These are phyloP conservation scores for Annona cherimola DNA, from an alignment of 164 flowering plant species.

Conservation along the genomic window DNA sequence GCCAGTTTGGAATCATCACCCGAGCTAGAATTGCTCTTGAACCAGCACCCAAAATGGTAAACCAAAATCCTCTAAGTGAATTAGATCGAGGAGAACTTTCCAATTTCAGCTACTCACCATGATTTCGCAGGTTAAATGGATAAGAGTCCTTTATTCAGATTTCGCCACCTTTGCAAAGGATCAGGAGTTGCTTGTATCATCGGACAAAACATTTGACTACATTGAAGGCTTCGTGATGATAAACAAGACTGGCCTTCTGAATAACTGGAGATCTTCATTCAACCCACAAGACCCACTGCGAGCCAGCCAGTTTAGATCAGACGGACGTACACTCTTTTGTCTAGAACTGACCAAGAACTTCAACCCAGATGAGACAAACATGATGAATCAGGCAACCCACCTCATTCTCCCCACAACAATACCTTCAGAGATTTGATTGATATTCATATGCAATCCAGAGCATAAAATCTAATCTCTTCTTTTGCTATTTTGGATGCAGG, in stretches of 20 bases:
- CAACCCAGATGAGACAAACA: constrained; percentile 38
- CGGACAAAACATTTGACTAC: constrained; percentile 59
- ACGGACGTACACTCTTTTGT: constrained; percentile 70
- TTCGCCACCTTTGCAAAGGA: constrained; percentile 62
- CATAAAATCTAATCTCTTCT: constrained; percentile 3
- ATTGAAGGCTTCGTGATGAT: constrained; percentile 84
- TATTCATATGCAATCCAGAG: neutral
- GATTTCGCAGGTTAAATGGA: constrained; percentile 78
- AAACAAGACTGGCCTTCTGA: constrained; percentile 73
- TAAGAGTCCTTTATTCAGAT: constrained; percentile 69
- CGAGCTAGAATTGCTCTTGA: constrained; percentile 73
- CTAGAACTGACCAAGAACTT: constrained; percentile 76
- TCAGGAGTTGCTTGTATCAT: constrained; percentile 73
- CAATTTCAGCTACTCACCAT: neutral
- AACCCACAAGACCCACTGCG: constrained; percentile 61
- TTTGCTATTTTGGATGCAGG: constrained; percentile 37
- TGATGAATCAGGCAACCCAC: constrained; percentile 46
- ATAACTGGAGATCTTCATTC: constrained; percentile 81
- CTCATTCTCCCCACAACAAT: constrained; percentile 8
- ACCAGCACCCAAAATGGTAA: constrained; percentile 76
- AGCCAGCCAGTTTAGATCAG: constrained; percentile 66
- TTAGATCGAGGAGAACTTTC: neutral
- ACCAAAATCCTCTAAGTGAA: constrained; percentile 2
- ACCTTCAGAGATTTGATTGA: neutral
- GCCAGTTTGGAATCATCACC: constrained; percentile 94